Base-by-base conservation (phyloP, 305 asterid genomes). In the Fraxinus dipetala region DNA sequence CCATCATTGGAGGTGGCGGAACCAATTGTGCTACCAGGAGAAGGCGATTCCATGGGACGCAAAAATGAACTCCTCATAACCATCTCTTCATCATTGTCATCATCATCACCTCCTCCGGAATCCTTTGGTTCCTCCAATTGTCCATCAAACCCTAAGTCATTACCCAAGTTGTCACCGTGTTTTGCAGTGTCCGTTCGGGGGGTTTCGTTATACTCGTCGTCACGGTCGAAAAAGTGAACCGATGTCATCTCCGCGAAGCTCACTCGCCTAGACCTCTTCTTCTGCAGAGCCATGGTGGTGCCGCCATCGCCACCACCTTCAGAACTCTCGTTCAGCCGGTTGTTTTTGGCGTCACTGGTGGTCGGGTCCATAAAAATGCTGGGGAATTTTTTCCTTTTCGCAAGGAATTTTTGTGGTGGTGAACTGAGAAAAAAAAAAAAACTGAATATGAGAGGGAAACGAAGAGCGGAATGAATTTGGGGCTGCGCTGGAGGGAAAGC, bases 181-280 rank as follows among this genome's bases (percentile, higher is more conserved):
- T 86, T 83, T 4, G 69, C 86, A 18, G 86, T 76, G 35, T 83
- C 83, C 36, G 59, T 77, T 76, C 80, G 77, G 38, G 97, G 94
- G 48, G 91, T 89, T 82, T 86, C 95, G 59, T 88, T 87, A 63
- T 7, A 59, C 70, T 89, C 95, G 24, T 93, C 99, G 48, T 95
- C 98, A 31, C 97, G 95, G 88, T 96, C 92, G 87, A 96, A 96
- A 90, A 95, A 89, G 88, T 88, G 97, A 7, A 96, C 85, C 9
- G 97, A 93, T 11, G 99, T 95, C 88, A 79, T 91, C 89, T 95
- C 99, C 10, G 99, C 99, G 83, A 96, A 96, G 92, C 99, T 96
- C 84, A 96, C 99, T 77, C 99, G 90, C 80, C 98, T 95, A 8
- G 91, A 87, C 83, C 97, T 89, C 89, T 96, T 96, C 87, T 86